Evolutionary conservation across 2,329 filamentous ascomycete species (phyloP).

Genomic region (Aspergillus puulaauensis): DNA sequence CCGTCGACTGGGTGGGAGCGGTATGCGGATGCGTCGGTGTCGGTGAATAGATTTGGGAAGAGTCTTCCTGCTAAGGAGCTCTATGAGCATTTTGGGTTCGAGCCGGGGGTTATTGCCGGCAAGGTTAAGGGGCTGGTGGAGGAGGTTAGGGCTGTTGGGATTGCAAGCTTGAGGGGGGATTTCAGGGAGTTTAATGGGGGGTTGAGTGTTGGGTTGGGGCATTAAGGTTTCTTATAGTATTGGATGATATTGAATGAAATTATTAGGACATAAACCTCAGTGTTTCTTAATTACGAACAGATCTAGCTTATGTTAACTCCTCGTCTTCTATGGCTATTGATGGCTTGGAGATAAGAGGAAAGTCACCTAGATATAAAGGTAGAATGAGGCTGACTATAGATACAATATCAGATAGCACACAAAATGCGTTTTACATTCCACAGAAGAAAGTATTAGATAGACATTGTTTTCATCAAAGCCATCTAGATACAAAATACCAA

Average conservation of each 20-base stretch:
- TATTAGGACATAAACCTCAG: too few relatives aligned
- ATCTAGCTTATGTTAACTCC: too few relatives aligned
- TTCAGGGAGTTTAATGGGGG: slow-evolving; percentile 16
- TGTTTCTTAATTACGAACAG: too few relatives aligned
- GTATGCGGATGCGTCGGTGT: slow-evolving; percentile 49
- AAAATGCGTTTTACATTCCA: too few relatives aligned
- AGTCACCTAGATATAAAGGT: too few relatives aligned
- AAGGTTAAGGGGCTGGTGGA: slow-evolving; percentile 17
- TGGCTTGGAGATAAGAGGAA: too few relatives aligned
- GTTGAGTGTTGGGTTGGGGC: background rate
- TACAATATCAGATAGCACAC: too few relatives aligned
- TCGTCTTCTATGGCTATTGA: too few relatives aligned
- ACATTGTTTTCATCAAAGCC: too few relatives aligned
- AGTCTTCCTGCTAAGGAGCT: slow-evolving; percentile 21
- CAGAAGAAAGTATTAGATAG: too few relatives aligned
- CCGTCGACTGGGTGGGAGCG: slow-evolving; percentile 50
- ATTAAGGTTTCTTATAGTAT: background rate
- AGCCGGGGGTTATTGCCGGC: slow-evolving; percentile 1
- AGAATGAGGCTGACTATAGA: too few relatives aligned
- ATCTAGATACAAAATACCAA: background rate
- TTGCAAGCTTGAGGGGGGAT: slow-evolving; percentile 15
- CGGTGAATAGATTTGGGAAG: slow-evolving; percentile 48
- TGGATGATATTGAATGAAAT: too few relatives aligned
- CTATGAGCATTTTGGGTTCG: slow-evolving; percentile 26
- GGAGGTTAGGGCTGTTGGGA: slow-evolving; percentile 14